Conservation (phyloP, 345 rosid genomes). For the Citrus cavaleriei region DNA sequence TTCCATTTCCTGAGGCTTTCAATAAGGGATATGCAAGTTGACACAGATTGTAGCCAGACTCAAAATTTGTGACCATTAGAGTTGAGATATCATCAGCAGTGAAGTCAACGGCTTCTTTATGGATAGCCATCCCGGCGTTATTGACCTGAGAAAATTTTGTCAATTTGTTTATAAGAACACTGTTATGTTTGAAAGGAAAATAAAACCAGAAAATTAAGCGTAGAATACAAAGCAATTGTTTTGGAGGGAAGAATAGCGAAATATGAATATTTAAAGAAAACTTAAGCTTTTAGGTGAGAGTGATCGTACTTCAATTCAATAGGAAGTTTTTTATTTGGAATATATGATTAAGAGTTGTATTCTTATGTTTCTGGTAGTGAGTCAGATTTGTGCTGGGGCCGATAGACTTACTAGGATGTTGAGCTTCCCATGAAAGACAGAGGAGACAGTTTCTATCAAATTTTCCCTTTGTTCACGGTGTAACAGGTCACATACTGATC, state of each 20-base stretch:
- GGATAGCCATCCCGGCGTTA: conserved; percentile 37
- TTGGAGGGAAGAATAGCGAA: too few relatives aligned
- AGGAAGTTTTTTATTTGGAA: neutral
- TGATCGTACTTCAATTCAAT: neutral
- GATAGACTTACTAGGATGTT: conserved; percentile 19
- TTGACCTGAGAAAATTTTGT: conserved; percentile 30
- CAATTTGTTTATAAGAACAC: neutral
- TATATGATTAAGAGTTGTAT: too few relatives aligned
- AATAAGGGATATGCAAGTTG: conserved; percentile 46
- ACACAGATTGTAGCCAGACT: conserved; percentile 43
- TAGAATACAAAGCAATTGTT: too few relatives aligned
- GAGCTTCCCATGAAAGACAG: conserved; percentile 20
- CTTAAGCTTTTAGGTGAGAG: neutral
- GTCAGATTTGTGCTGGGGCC: neutral
- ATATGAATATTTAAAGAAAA: neutral
- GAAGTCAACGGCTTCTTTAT: conserved; percentile 29
- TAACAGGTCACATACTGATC: conserved; percentile 12
- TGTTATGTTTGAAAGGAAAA: neutral
- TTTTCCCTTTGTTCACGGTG: conserved; percentile 3
- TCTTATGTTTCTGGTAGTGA: neutral
- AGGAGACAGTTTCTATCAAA: conserved; percentile 20
- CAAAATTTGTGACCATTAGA: conserved; percentile 35
- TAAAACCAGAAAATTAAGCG: neutral
- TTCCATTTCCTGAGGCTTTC: conserved; percentile 44
- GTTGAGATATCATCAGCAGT: conserved; percentile 28